These are phyloP conservation scores for Colletotrichum simmondsii DNA, from an alignment of 2,329 filamentous ascomycete species.

Conservation along the genomic window DNA sequence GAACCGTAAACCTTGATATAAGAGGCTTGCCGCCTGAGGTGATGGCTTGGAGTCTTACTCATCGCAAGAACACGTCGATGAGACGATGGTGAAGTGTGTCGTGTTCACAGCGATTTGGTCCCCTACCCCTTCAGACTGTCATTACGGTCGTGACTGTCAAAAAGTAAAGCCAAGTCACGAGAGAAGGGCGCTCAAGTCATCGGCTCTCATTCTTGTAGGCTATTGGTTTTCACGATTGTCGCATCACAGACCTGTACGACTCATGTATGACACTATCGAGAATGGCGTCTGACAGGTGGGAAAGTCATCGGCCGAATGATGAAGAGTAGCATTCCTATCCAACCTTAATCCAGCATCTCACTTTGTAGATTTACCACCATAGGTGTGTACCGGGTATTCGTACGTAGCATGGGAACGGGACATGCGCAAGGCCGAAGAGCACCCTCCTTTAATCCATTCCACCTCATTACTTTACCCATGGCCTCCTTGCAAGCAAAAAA, in stretches of 20 bases:
- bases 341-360: not conserved
- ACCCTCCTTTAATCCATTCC: not conserved
- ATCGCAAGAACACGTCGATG: not conserved
- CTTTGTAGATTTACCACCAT: not conserved
- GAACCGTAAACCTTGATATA: not conserved
- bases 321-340: not conserved
- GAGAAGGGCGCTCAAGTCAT: not conserved
- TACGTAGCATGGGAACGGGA: not conserved
- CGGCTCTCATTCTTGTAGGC: not conserved
- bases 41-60: not conserved
- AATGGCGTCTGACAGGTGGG: conserved; percentile 14
- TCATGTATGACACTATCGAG: conserved; percentile 5
- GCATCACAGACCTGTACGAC: not conserved
- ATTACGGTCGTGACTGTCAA: not conserved
- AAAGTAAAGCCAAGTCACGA: not conserved
- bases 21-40: not conserved
- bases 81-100: not conserved
- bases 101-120: not conserved
- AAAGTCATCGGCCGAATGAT: not conserved
- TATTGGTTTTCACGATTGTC: not conserved
- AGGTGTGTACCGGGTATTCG: not conserved
- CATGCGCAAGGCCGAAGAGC: not conserved
- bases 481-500: not conserved
- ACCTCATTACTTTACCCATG: not conserved
- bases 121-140: not conserved